Evolutionary conservation across 2,329 filamentous ascomycete genomes (phyloP).

Genomic region (Pseudogymnoascus sp.): DNA sequence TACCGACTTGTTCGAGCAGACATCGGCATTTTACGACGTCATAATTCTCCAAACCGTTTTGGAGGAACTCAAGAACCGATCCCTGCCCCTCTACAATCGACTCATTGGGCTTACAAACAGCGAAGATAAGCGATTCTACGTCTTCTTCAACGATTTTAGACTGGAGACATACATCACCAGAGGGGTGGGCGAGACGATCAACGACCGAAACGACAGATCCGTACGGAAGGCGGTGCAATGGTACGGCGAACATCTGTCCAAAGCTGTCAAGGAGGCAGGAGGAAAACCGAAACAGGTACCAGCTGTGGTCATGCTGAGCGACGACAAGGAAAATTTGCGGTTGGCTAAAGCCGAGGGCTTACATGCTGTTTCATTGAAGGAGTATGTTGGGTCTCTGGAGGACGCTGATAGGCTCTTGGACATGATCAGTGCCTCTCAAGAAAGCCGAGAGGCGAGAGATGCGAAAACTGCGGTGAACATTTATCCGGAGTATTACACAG

Average conservation of each 20-base stretch:
- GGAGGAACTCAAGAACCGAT: constrained; percentile 91
- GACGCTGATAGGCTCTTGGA: constrained; percentile 82
- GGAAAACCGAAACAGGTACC: constrained; percentile 52
- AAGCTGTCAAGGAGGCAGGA: constrained; percentile 48
- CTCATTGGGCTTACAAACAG: constrained; percentile 86
- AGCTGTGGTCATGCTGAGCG: constrained; percentile 84
- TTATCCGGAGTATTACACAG: constrained; percentile 81
- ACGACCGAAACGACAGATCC: constrained; percentile 91
- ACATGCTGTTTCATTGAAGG: constrained; percentile 58
- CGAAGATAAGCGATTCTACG: constrained; percentile 94
- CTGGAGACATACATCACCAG: constrained; percentile 81
- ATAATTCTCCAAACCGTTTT: constrained; percentile 92
- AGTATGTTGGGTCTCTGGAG: constrained; percentile 79
- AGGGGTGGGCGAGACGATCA: constrained; percentile 75
- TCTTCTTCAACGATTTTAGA: constrained; percentile 98
- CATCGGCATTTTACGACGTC: constrained; percentile 91
- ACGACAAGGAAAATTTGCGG: constrained; percentile 79
- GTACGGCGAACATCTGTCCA: constrained; percentile 76
- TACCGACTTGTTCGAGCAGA: constrained; percentile 95
- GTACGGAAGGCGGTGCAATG: constrained; percentile 80
- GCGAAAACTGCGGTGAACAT: constrained; percentile 60
- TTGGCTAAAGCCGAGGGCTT: constrained; percentile 74
- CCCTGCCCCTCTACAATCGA: constrained; percentile 89
- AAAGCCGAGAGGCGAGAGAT: constrained; percentile 56
- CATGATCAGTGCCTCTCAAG: constrained; percentile 80